Evolutionary conservation across 768 basidiomycete genomes (phyloP), one percentile per base, ranked within the genome.

Genomic region (Amanita rimosa): DNA sequence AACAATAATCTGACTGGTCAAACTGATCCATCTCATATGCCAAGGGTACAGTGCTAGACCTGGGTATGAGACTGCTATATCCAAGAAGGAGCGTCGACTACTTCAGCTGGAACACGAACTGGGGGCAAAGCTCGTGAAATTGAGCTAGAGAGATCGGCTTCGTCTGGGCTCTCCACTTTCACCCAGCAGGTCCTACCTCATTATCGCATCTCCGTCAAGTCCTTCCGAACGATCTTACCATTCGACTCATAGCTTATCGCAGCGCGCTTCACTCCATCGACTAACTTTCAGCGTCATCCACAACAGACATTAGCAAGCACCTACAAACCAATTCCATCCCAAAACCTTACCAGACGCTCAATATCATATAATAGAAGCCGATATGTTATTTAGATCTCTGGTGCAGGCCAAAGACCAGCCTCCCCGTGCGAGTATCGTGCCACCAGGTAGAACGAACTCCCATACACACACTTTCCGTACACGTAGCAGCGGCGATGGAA

Each of bases 41-140:
- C 60, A 26, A 60, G 68, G 53, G 55, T 65, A 60, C 63, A 67
- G 60, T 71, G 9, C 55, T 3, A 29, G 3, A 75, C 35, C 59
- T 71, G 10, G 66, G 10, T 22, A 33, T 31, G 33, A 33, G 11
- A 13, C 19, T 13, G 7, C 9, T n/a, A 4, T 21, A 6, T 6
- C n/a, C 8, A 13, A 31, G 11, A 39, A 17, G 14, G 46, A 83
- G 51, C 66, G 69, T 39, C 68, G 72, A 33, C 63, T 83, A 13
- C 66, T 64, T 17, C 68, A 76, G 45, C 67, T 74, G 29, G 79
- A 83, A 56, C 70, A 67, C 9, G 78, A 81, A 21, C 65, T 83
- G 42, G 65, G 75, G 46, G 62, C 73, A 54, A 71, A 7, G 62
- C 74, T 7, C 71, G 71, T 19, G 78, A 83, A 54, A 58, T 85